A percentile compares a stretch with the other conserved stretches of the same genome.
These are phyloP conservation scores for Ceratobasidium sp. DNA, from an alignment of 1,284 basidiomycete genomes.

Conservation along the genomic window DNA sequence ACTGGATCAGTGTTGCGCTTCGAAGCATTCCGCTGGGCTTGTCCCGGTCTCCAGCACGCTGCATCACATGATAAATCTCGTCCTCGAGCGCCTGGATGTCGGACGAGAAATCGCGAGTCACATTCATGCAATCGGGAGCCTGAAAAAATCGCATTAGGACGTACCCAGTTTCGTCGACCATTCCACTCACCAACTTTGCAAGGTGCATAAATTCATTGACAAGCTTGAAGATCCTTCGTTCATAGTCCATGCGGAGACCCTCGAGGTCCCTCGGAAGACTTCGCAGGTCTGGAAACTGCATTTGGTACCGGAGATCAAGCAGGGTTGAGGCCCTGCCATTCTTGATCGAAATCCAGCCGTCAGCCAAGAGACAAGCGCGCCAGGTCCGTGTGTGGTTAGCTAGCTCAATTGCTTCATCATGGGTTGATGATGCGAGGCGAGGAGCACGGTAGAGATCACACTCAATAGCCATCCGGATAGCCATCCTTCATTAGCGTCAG, in stretches of 20 bases:
- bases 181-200: background rate
- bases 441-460: conserved; percentile 16
- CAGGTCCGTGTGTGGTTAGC: conserved; percentile 24
- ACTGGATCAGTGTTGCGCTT: background rate
- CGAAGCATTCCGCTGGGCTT: background rate
- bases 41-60: background rate
- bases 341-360: conserved; percentile 10
- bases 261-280: background rate
- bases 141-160: background rate
- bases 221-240: conserved; percentile 6
- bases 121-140: background rate
- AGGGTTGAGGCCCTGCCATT: conserved; percentile 4
- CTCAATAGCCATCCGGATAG: conserved; percentile 19
- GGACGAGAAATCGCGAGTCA: background rate
- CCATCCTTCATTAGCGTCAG: conserved; percentile 4
- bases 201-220: conserved; percentile 14
- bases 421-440: background rate
- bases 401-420: background rate
- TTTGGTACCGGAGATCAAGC: background rate
- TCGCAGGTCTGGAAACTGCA: background rate
- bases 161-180: background rate
- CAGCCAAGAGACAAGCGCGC: conserved; percentile 15
- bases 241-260: background rate
- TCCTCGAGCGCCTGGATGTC: conserved; percentile 3
- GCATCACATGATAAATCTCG: background rate